Evolutionary conservation across 495 filamentous ascomycete genomes (phyloP).

Genomic region (Penicillium daleae): DNA sequence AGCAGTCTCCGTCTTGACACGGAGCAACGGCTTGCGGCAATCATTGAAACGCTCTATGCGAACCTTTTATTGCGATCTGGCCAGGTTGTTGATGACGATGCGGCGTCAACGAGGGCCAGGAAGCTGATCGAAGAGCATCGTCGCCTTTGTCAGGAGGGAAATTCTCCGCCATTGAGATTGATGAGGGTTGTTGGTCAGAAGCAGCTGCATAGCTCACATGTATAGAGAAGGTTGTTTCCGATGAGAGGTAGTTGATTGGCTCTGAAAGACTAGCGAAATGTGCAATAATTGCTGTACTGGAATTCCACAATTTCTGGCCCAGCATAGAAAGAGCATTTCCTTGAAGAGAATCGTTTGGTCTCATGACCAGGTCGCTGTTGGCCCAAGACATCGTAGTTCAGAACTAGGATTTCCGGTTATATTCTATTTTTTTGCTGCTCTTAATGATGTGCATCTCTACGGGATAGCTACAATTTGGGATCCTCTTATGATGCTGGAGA

Average conservation of each 20-base stretch:
- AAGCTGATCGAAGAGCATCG: constrained; percentile 16
- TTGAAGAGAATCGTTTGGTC: too few relatives aligned
- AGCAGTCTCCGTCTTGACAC: constrained; percentile 10
- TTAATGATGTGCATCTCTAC: too few relatives aligned
- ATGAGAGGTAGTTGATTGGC: background rate
- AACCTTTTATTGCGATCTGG: constrained; percentile 18
- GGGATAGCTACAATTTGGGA: too few relatives aligned
- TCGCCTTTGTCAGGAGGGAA: constrained; percentile 12
- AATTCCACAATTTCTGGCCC: background rate
- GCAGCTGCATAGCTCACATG: background rate
- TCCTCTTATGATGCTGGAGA: background rate
- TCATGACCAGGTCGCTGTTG: too few relatives aligned
- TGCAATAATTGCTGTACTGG: background rate
- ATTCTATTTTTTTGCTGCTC: too few relatives aligned
- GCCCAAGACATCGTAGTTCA: too few relatives aligned
- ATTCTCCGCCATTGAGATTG: constrained; percentile 16
- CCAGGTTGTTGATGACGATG: constrained; percentile 8
- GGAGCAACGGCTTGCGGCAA: constrained; percentile 9
- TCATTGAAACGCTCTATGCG: constrained; percentile 19
- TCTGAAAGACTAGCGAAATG: background rate
- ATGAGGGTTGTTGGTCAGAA: constrained; percentile 23
- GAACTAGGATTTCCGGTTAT: too few relatives aligned
- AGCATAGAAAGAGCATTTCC: too few relatives aligned
- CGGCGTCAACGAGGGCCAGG: constrained; percentile 1
- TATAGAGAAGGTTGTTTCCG: background rate